These are phyloP conservation scores for Medicago truncatula DNA, from an alignment of 306 rosid species.

Conservation along the genomic window DNA sequence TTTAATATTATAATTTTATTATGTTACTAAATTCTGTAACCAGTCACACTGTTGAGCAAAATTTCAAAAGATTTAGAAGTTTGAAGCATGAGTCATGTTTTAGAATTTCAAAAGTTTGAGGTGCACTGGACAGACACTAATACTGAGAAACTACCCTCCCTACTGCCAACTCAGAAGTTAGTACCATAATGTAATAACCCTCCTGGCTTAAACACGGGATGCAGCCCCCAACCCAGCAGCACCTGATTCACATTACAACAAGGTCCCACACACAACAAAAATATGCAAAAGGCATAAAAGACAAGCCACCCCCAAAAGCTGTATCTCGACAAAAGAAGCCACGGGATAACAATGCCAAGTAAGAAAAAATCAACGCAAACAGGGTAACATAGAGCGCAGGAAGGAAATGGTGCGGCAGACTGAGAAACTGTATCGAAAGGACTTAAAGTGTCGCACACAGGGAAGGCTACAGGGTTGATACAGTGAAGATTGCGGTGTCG, in stretches of 20 bases:
- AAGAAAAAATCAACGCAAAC: not conserved
- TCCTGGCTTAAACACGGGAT: not conserved
- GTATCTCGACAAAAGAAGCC: not conserved
- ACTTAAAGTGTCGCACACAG: not conserved
- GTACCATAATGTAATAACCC: not conserved
- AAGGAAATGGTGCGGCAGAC: not conserved
- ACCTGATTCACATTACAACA: too few species aligned
- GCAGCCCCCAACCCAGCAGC: not conserved
- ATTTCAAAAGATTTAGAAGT: not conserved
- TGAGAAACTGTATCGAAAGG: not conserved
- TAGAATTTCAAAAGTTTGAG: not conserved
- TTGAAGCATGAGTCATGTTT: not conserved
- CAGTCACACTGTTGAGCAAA: not conserved
- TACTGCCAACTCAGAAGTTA: not conserved
- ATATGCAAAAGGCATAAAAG: too few species aligned
- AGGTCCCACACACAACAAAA: too few species aligned
- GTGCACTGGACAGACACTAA: not conserved
- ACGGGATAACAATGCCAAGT: not conserved
- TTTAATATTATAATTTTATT: not conserved
- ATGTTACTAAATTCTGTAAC: not conserved
- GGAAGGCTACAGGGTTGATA: not conserved
- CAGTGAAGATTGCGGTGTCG: not conserved
- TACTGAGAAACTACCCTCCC: not conserved
- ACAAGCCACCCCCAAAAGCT: not conserved
- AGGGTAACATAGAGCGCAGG: not conserved